These are phyloP conservation scores for Pythium angustatum DNA, from an alignment of 352 stramenopile species.

Conservation along the genomic window DNA sequence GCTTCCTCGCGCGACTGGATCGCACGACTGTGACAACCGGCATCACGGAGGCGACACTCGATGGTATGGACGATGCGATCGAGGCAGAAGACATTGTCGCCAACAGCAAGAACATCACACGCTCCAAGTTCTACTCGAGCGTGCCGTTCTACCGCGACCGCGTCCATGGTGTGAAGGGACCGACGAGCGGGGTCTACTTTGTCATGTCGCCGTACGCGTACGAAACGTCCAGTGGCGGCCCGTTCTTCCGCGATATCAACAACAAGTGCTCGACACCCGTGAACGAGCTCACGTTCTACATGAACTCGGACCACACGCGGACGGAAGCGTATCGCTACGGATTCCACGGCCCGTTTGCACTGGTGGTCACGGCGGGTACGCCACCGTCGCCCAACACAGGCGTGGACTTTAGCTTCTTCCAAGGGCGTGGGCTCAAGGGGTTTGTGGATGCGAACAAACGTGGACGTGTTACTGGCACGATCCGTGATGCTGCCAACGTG, in stretches of 20 bases:
- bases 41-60: conserved; percentile 39
- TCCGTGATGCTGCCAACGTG: conserved; percentile 31
- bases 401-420: conserved; percentile 48
- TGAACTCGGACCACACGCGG: conserved; percentile 62
- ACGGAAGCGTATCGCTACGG: conserved; percentile 57
- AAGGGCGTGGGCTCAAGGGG: conserved; percentile 34
- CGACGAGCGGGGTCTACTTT: conserved; percentile 45
- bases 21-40: conserved; percentile 37
- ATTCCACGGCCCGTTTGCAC: conserved; percentile 51
- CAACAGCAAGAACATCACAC: conserved; percentile 34
- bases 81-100: conserved; percentile 43
- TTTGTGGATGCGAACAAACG: conserved; percentile 40
- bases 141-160: conserved; percentile 39
- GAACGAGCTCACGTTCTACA: conserved; percentile 62
- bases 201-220: conserved; percentile 49
- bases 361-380: conserved; percentile 40
- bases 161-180: conserved; percentile 42
- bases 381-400: conserved; percentile 24
- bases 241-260: conserved; percentile 63
- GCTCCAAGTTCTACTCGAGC: conserved; percentile 49
- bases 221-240: conserved; percentile 44
- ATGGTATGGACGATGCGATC: conserved; percentile 36
- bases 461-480: conserved; percentile 35
- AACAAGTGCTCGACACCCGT: conserved; percentile 49
- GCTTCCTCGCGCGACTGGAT: conserved; percentile 48